A percentile compares a stretch with the other conserved stretches of the same genome.
phyloP scores from a whole-genome alignment of 2,329 filamentous ascomycete genomes.

The Sphaerulina vaccinii region DNA sequence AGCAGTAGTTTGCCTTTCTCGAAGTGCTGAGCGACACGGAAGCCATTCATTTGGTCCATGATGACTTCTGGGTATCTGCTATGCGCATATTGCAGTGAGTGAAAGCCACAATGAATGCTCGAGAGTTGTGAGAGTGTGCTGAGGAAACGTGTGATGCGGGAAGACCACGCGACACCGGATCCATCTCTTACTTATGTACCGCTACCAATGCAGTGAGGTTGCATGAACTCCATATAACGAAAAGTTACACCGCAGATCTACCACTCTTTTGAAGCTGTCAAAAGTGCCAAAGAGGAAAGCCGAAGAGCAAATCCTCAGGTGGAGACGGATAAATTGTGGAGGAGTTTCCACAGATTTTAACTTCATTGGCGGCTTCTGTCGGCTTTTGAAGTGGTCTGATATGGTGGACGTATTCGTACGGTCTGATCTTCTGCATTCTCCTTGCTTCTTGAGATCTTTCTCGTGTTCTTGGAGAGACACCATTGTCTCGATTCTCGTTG shows the following conservation, averaged over 20 bases:
- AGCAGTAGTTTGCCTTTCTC: slow-evolving; percentile 59
- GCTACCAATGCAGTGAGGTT: background rate
- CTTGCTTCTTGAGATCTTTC: no score
- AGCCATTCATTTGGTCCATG: slow-evolving; percentile 30
- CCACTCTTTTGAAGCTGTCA: background rate
- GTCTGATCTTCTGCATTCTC: no score
- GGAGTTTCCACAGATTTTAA: background rate
- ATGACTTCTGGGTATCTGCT: background rate
- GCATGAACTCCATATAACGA: background rate
- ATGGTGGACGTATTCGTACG: no score
- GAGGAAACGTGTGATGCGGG: background rate
- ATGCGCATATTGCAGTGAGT: background rate
- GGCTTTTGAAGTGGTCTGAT: background rate
- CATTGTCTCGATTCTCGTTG: no score
- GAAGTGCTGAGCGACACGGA: slow-evolving; percentile 39
- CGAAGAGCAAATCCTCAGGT: background rate
- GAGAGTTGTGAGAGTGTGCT: background rate
- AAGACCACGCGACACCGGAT: background rate
- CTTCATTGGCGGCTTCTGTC: background rate
- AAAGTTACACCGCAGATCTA: background rate
- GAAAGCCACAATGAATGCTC: background rate
- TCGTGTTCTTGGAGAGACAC: no score
- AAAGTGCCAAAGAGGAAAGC: background rate
- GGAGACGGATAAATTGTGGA: background rate
- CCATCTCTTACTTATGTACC: background rate